phyloP scores from a whole-genome alignment of 495 filamentous ascomycete species.

The Xylaria cubensis region DNA sequence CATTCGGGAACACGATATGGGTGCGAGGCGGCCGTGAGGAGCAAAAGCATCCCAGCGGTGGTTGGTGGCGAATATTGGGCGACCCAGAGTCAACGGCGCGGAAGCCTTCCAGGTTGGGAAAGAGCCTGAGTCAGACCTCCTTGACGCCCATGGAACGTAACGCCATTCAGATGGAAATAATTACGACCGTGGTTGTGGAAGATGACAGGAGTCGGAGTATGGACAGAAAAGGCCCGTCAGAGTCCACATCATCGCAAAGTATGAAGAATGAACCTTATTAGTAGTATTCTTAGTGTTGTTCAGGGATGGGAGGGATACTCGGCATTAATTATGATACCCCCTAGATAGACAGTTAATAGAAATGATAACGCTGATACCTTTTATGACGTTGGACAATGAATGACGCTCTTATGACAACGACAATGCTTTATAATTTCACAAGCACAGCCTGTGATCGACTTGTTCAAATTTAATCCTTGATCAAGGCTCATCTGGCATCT shows the following conservation, averaged over 20 bases:
- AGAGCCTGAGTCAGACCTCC: conserved; percentile 41
- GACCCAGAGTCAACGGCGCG: conserved; percentile 18
- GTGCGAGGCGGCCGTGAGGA: conserved; percentile 42
- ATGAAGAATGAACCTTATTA: conserved; percentile 11
- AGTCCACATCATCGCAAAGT: conserved; percentile 6
- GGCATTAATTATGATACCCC: conserved; percentile 14
- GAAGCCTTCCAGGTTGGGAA: conserved; percentile 20
- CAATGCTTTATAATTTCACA: not conserved
- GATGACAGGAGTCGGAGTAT: conserved; percentile 21
- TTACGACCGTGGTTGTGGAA: conserved; percentile 51
- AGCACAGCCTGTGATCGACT: not conserved
- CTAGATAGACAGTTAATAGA: conserved; percentile 8
- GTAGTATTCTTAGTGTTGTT: not conserved
- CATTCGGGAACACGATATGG: conserved; percentile 54
- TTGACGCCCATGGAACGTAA: conserved; percentile 37
- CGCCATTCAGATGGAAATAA: conserved; percentile 53
- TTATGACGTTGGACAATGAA: not conserved
- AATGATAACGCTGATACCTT: not conserved
- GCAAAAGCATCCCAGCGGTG: conserved; percentile 30
- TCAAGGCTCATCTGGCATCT: not conserved
- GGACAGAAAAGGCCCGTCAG: not conserved
- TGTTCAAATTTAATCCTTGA: not conserved
- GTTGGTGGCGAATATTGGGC: conserved; percentile 28
- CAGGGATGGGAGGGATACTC: not conserved
- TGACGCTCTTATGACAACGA: not conserved